Conservation (phyloP, 805 yeast genomes). For the Zygosaccharomyces bailii region DNA sequence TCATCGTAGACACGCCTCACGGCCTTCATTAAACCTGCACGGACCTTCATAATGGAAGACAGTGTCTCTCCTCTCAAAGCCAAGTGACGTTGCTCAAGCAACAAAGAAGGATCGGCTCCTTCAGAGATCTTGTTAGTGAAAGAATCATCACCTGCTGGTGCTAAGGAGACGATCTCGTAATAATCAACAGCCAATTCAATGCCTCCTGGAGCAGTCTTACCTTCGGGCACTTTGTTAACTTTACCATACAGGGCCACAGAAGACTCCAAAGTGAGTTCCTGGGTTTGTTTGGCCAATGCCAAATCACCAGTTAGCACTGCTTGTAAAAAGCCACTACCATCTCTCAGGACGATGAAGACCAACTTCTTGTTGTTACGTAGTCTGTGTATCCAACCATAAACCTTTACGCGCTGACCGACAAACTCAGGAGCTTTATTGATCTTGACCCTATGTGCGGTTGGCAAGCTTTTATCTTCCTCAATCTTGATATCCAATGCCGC, state of each 20-base stretch:
- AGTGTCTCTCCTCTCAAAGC: slow-evolving; percentile 95
- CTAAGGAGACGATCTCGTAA: slow-evolving; percentile 84
- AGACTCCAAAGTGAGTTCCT: slow-evolving; percentile 82
- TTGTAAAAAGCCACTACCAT: slow-evolving; percentile 90
- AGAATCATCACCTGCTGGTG: slow-evolving; percentile 95
- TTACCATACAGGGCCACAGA: slow-evolving; percentile 79
- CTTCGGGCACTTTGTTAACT: slow-evolving; percentile 83
- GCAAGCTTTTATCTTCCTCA: slow-evolving; percentile 68
- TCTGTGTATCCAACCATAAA: slow-evolving; percentile 96
- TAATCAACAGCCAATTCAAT: slow-evolving; percentile 90
- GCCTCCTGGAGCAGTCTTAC: slow-evolving; percentile 96
- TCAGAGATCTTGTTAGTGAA: slow-evolving; percentile 93
- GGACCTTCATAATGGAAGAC: slow-evolving; percentile 88
- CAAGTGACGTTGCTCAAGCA: slow-evolving; percentile 93
- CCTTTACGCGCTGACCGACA: slow-evolving; percentile 67
- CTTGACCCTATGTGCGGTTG: slow-evolving; percentile 65
- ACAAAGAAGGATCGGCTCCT: slow-evolving; percentile 85
- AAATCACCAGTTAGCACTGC: slow-evolving; percentile 85
- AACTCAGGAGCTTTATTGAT: slow-evolving; percentile 50
- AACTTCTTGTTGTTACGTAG: slow-evolving; percentile 89
- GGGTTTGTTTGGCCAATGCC: slow-evolving; percentile 84
- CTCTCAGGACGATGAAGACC: slow-evolving; percentile 87
- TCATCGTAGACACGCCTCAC: slow-evolving; percentile 75
- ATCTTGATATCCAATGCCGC: slow-evolving; percentile 75
- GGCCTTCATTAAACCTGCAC: slow-evolving; percentile 72